Conservation (phyloP, 225 moss, liverwort and hornwort species). For the Straminergon stramineum region DNA sequence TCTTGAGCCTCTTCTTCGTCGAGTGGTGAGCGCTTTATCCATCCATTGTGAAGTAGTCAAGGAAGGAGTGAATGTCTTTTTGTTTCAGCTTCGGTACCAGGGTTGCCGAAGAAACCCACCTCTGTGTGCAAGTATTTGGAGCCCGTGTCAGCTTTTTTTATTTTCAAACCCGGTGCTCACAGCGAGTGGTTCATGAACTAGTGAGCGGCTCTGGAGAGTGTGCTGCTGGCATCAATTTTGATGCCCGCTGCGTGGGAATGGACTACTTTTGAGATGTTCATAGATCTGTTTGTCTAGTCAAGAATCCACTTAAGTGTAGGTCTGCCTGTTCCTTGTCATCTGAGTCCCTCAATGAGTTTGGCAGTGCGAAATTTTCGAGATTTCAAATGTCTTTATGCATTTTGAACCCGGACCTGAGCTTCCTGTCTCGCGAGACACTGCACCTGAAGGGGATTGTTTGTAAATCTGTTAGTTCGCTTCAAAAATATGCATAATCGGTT, state of each 20-base stretch:
- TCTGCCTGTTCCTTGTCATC: not conserved
- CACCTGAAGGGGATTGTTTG: not conserved
- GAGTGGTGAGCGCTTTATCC: slow-evolving; percentile 17
- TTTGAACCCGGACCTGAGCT: not conserved
- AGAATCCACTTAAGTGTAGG: not conserved
- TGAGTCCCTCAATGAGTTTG: not conserved
- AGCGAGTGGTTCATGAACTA: not conserved
- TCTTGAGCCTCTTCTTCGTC: slow-evolving; percentile 40
- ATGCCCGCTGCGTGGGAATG: not conserved
- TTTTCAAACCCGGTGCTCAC: not conserved
- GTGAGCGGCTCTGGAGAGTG: not conserved
- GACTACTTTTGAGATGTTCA: no score
- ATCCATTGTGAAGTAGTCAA: not conserved
- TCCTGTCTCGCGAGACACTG: not conserved
- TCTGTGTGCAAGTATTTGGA: not conserved
- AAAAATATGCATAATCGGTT: no score
- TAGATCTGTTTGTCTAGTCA: not conserved
- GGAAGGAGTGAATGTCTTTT: not conserved
- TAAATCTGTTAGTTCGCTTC: not conserved
- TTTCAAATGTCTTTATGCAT: not conserved
- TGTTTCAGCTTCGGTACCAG: not conserved
- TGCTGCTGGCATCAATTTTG: not conserved
- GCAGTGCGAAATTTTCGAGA: not conserved
- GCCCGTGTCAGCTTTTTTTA: not conserved
- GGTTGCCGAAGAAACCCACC: not conserved